Conservation (phyloP, 2,329 filamentous ascomycete genomes). For the Ophiognomonia clavigignenti-juglandacearum region DNA sequence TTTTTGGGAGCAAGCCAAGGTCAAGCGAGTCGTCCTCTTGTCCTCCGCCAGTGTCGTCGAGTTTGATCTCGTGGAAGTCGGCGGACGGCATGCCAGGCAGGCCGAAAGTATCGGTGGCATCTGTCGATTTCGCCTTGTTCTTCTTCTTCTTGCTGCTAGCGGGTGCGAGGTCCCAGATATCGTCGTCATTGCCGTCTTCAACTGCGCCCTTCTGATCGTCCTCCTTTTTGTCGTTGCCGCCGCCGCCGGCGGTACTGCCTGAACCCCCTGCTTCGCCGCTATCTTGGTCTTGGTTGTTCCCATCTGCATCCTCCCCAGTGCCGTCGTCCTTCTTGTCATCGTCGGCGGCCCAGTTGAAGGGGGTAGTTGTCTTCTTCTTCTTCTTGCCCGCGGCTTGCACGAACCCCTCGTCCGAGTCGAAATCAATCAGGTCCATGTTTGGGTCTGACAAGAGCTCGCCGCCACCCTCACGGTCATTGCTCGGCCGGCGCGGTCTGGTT, state of each 20-base stretch:
- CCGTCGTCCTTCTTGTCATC: conserved; percentile 39
- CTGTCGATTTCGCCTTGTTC: conserved; percentile 39
- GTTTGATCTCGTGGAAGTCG: conserved; percentile 64
- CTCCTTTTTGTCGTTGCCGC: conserved; percentile 30
- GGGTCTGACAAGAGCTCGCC: conserved; percentile 42
- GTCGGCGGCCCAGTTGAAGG: conserved; percentile 36
- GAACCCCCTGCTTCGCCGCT: conserved; percentile 25
- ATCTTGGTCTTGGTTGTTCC: conserved; percentile 27
- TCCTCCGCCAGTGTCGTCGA: conserved; percentile 46
- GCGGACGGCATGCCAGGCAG: conserved; percentile 21
- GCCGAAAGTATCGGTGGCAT: conserved; percentile 22
- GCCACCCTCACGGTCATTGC: conserved; percentile 20
- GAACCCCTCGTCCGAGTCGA: conserved; percentile 49
- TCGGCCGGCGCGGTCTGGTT: background rate
- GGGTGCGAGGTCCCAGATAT: conserved; percentile 44
- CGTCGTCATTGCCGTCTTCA: conserved; percentile 30
- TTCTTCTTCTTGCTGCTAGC: conserved; percentile 52
- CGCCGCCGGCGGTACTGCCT: conserved; percentile 31
- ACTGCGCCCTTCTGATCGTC: conserved; percentile 34
- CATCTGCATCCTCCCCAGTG: conserved; percentile 31
- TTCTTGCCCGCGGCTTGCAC: conserved; percentile 52
- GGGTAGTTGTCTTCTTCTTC: conserved; percentile 46
- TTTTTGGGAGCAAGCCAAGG: conserved; percentile 40
- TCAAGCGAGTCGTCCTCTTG: conserved; percentile 44
- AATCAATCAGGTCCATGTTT: conserved; percentile 48